These are phyloP conservation scores for Colletotrichum tamarilloi DNA, from an alignment of 2,329 filamentous ascomycete genomes.

Conservation along the genomic window DNA sequence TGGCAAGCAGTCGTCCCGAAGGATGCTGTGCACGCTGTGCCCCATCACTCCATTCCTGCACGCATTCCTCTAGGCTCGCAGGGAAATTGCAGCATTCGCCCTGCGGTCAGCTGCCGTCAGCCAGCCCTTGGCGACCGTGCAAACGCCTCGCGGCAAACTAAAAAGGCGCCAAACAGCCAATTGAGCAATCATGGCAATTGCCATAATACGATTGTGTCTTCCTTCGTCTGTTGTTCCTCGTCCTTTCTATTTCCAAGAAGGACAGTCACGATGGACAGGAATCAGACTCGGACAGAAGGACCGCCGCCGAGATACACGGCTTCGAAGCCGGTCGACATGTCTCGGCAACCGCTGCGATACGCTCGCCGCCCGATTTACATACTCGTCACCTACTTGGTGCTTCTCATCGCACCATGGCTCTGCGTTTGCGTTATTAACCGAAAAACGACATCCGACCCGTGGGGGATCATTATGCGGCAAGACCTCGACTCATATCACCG, in stretches of 20 bases:
- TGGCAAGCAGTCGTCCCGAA: slow-evolving; percentile 6
- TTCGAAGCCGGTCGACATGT: slow-evolving; percentile 20
- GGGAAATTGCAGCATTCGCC: slow-evolving; percentile 30
- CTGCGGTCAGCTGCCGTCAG: slow-evolving; percentile 35
- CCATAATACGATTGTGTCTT: slow-evolving; percentile 33
- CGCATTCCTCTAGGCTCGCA: slow-evolving; percentile 13
- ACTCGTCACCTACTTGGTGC: slow-evolving; percentile 23
- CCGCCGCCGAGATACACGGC: slow-evolving; percentile 26
- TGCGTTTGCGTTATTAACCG: slow-evolving; percentile 25
- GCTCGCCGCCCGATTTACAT: slow-evolving; percentile 29
- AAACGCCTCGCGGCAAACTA: slow-evolving; percentile 29
- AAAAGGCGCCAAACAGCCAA: slow-evolving; percentile 18
- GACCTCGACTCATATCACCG: slow-evolving; percentile 23
- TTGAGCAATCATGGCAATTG: neutral
- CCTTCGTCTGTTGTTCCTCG: slow-evolving; percentile 7
- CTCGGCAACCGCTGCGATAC: slow-evolving; percentile 26
- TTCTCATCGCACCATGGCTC: slow-evolving; percentile 30
- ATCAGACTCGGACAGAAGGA: neutral
- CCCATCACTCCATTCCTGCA: slow-evolving; percentile 25
- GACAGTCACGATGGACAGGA: slow-evolving; percentile 23
- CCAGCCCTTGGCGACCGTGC: slow-evolving; percentile 30
- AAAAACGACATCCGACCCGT: slow-evolving; percentile 16
- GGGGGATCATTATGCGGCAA: slow-evolving; percentile 22
- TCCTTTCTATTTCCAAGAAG: neutral
- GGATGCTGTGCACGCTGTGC: slow-evolving; percentile 23